Evolutionary conservation across 768 basidiomycete genomes (phyloP), one percentile per base, ranked within the genome.

Genomic region (Termitomyces sp.): DNA sequence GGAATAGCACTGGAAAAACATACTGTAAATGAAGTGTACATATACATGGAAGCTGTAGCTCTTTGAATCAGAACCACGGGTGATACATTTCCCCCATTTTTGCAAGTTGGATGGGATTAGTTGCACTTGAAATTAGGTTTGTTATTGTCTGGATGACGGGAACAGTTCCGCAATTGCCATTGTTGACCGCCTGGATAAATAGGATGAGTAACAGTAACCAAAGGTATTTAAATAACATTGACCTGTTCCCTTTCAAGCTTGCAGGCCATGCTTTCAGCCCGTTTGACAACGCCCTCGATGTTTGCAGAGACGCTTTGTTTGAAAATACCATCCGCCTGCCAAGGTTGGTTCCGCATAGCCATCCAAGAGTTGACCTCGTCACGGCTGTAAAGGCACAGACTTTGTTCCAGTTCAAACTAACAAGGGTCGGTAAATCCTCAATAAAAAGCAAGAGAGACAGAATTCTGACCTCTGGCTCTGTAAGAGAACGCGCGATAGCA

Each of bases 331-430:
- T 92, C 90, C 50, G 82, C 72, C 33, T 77, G 75, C 70, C 77
- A 80, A 14, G 81, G 78, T 50, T 82, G 79, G 54, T 77, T 77
- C 52, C 81, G 79, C 58, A 80, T 77, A n/a, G 72, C 68, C 59
- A 89, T 67, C 89, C 90, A 92, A 11, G 81, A 78, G 63, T 86
- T 78, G 45, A 98, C 89, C 72, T 99, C 97, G 66, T 99, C 97
- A 43, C 94, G 83, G 28, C 91, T 84, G 68, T 96, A 96, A 52
- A 99, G 76, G 61, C 89, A 90, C 5, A 99, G 80, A 57, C 93
- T 91, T 63, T 93, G 89, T 60, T 97, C 94, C 58, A 99, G 75
- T 60, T 98, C 93, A 68, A 87, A 95, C 90, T 96, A 50, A 4
- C 53, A 48, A 54, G 50, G 53, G 26, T 41, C 44, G 52, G 35